Evolutionary conservation across 2,329 filamentous ascomycete species (phyloP).

Genomic region (Alternaria atra): DNA sequence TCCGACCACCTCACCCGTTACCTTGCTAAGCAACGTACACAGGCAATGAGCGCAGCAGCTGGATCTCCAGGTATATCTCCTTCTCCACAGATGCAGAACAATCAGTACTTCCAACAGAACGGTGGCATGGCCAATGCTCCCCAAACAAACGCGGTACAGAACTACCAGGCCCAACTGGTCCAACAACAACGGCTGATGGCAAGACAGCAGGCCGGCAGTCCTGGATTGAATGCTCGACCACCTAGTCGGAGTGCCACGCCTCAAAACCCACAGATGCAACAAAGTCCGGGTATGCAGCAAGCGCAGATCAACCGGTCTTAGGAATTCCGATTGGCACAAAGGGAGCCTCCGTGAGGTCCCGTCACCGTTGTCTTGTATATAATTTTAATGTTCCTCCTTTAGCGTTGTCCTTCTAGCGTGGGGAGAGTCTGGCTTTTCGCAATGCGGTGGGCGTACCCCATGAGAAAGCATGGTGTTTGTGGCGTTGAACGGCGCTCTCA

Average conservation of each 20-base stretch:
- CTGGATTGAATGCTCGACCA: constrained; percentile 42
- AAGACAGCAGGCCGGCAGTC: constrained; percentile 44
- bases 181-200: constrained; percentile 50
- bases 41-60: constrained; percentile 51
- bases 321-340: constrained; percentile 7
- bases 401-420: constrained; percentile 25
- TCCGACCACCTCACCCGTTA: constrained; percentile 46
- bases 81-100: constrained; percentile 46
- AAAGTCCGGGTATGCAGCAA: constrained; percentile 47
- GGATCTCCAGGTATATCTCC: constrained; percentile 43
- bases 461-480: constrained; percentile 19
- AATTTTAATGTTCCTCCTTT: constrained; percentile 39
- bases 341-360: constrained; percentile 27
- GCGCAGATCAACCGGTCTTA: constrained; percentile 39
- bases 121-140: constrained; percentile 41
- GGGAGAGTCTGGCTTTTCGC: constrained; percentile 7
- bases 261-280: constrained; percentile 47
- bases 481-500: constrained; percentile 19
- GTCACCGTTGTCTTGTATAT: constrained; percentile 39
- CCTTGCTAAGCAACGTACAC: constrained; percentile 45
- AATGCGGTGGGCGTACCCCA: constrained; percentile 1
- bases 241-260: constrained; percentile 52
- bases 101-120: constrained; percentile 46
- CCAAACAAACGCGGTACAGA: constrained; percentile 46
- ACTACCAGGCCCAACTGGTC: constrained; percentile 50